Base-by-base conservation (phyloP, 2,329 filamentous ascomycete genomes). In the Aspergillus pseudoterreus region DNA sequence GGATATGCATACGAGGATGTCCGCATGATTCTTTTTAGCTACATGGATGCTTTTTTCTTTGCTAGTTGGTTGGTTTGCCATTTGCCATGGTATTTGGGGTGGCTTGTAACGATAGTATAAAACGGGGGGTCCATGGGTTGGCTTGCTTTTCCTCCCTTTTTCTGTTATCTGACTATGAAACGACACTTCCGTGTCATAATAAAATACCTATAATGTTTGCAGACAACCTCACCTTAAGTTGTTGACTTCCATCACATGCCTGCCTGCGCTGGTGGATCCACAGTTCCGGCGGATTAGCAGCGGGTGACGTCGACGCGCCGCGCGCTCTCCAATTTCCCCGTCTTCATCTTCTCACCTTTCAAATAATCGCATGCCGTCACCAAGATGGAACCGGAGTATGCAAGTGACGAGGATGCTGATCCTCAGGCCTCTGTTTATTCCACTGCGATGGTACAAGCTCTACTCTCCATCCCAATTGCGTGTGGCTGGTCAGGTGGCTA, bases 101-200 rank as follows among this genome's bases (percentile, higher is more conserved):
- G 57, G 60, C 53, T 55, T 70, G 67, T 69, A 68, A 68, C 64
- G 65, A 70, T 68, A 67, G 64, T 66, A 65, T 66, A 69, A 70
- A 69, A 68, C 35, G 45, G 51, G 49, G 52, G 54, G 49, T 48
- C 53, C 51, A 58, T 52, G 53, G 48, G 54, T 49, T 12, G 12
- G 17, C 14, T n/a, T 15, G 32, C 4, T 21, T 33, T 35, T 32
- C 22, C 24, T 30, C 6, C 19, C 43, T 38, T 24, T 43, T 35
- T 52, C 39, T 53, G 36, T 50, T 47, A 47, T 52, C 50, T 49
- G 44, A 4, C 42, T 48, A 49, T 54, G 38, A 51, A 41, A 58
- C 42, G 38, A 43, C 22, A 33, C 27, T 44, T 49, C 32, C 9
- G 22, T 6, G 22, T 22, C 1, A 22, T 4, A 22, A 22, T 22